These are phyloP conservation scores for Osmanthus fragrans DNA, from an alignment of 257 asterid genomes.

Conservation along the genomic window DNA sequence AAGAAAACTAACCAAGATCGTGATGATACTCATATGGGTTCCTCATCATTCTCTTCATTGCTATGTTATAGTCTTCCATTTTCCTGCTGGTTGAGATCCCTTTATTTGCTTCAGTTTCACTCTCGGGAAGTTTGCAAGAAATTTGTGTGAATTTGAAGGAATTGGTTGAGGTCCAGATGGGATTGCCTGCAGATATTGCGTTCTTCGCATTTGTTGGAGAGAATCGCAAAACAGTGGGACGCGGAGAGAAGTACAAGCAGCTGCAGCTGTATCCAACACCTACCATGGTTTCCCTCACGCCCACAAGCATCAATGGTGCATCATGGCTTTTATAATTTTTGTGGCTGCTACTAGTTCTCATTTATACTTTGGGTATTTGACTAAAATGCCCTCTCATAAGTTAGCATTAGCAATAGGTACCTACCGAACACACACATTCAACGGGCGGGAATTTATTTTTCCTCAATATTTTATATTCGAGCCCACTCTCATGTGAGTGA, in stretches of 20 bases:
- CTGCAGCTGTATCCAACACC: constrained; percentile 16
- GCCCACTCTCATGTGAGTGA: no score
- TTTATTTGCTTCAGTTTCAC: constrained; percentile 30
- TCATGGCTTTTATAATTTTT: constrained; percentile 11
- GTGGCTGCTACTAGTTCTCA: neutral
- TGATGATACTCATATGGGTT: constrained; percentile 93
- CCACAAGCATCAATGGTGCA: neutral
- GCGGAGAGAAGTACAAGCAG: constrained; percentile 21
- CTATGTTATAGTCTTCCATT: constrained; percentile 76
- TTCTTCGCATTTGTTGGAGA: constrained; percentile 27
- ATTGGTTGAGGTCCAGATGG: constrained; percentile 19
- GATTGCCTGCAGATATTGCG: constrained; percentile 3
- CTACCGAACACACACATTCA: no score
- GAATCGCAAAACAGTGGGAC: constrained; percentile 24
- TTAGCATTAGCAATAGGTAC: no score
- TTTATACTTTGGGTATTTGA: neutral
- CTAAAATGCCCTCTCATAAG: neutral
- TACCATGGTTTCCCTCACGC: constrained; percentile 37
- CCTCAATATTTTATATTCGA: no score
- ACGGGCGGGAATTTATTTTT: no score
- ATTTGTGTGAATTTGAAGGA: constrained; percentile 32
- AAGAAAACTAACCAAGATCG: constrained; percentile 64
- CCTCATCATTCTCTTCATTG: constrained; percentile 91
- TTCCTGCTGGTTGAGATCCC: constrained; percentile 27
- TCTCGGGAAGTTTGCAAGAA: constrained; percentile 48